These are phyloP conservation scores for Cryptococcus hybrid DNA, from an alignment of 1,284 basidiomycete genomes.

Conservation along the genomic window DNA sequence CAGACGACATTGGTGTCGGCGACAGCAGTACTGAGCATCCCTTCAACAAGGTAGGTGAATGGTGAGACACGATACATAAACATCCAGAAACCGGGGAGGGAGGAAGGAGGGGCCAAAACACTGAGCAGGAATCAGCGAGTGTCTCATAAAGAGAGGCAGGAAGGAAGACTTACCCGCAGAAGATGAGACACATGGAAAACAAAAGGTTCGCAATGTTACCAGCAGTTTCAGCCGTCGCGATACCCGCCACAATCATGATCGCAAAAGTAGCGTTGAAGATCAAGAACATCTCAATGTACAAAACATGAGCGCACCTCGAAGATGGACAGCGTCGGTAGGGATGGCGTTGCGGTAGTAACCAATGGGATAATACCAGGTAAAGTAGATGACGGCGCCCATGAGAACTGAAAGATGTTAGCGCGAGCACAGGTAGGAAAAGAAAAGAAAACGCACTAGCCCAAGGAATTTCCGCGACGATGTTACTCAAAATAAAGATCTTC, in stretches of 20 bases:
- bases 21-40: slow-evolving; percentile 46
- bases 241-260: slow-evolving; percentile 41
- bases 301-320: slow-evolving; percentile 45
- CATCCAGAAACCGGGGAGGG: slow-evolving; percentile 69
- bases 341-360: slow-evolving; percentile 47
- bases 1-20: slow-evolving; percentile 47
- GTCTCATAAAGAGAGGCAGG: slow-evolving; percentile 5
- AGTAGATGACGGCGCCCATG: slow-evolving; percentile 50
- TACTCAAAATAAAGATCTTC: slow-evolving; percentile 37
- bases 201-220: slow-evolving; percentile 50
- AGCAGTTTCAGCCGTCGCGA: slow-evolving; percentile 46
- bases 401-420: slow-evolving; percentile 44
- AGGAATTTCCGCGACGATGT: slow-evolving; percentile 46
- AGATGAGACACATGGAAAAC: slow-evolving; percentile 50
- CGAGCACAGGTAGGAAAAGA: neutral
- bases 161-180: slow-evolving; percentile 40
- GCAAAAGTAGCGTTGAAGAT: slow-evolving; percentile 50
- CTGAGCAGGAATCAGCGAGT: slow-evolving; percentile 46
- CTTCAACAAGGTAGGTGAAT: slow-evolving; percentile 58
- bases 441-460: slow-evolving; percentile 50
- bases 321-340: slow-evolving; percentile 30
- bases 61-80: slow-evolving; percentile 81
- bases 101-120: slow-evolving; percentile 39
- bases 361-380: slow-evolving; percentile 52
- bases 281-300: slow-evolving; percentile 41